Conservation (phyloP, 1,284 basidiomycete species). For the Pseudozyma flocculosa region DNA sequence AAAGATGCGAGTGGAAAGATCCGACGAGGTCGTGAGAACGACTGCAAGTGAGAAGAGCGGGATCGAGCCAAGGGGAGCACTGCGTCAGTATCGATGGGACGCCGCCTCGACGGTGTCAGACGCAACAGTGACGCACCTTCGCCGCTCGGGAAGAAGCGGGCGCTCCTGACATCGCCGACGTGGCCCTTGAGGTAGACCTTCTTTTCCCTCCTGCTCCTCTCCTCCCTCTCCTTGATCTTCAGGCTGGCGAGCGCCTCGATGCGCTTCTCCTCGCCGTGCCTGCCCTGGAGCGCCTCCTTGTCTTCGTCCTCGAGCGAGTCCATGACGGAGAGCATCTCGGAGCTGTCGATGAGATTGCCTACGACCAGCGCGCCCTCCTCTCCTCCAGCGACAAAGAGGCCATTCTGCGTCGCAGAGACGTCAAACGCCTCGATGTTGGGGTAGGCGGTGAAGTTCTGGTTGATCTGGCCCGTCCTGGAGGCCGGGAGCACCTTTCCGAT, state of each 20-base stretch:
- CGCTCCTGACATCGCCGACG: constrained; percentile 42
- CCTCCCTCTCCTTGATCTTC: constrained; percentile 11
- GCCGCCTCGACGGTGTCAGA: too few relatives aligned
- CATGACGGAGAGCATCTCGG: too few relatives aligned
- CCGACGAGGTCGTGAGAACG: constrained; percentile 67
- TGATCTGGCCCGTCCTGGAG: constrained; percentile 15
- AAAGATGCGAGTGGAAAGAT: constrained; percentile 67
- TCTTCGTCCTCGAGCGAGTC: constrained; percentile 12
- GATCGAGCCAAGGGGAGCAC: constrained; percentile 19
- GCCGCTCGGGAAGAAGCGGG: constrained; percentile 49
- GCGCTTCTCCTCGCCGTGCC: constrained; percentile 9
- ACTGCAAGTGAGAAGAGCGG: constrained; percentile 20
- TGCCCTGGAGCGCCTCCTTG: not conserved
- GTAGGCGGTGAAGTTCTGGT: constrained; percentile 34
- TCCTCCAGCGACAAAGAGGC: constrained; percentile 35
- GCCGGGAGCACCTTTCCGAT: constrained; percentile 14
- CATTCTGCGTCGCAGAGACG: constrained; percentile 13
- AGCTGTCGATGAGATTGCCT: constrained; percentile 3
- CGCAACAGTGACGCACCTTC: too few relatives aligned
- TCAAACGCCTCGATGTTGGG: constrained; percentile 39
- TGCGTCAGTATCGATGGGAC: too few relatives aligned
- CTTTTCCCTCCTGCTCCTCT: constrained; percentile 3
- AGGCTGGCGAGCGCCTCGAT: constrained; percentile 29
- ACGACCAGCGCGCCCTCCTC: constrained; percentile 33
- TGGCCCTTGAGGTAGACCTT: constrained; percentile 39